Percentiles rank a stretch among this genome's conserved stretches.
These are phyloP conservation scores for Dendrobium nobile DNA, from an alignment of 106 monocot genomes.

Conservation along the genomic window DNA sequence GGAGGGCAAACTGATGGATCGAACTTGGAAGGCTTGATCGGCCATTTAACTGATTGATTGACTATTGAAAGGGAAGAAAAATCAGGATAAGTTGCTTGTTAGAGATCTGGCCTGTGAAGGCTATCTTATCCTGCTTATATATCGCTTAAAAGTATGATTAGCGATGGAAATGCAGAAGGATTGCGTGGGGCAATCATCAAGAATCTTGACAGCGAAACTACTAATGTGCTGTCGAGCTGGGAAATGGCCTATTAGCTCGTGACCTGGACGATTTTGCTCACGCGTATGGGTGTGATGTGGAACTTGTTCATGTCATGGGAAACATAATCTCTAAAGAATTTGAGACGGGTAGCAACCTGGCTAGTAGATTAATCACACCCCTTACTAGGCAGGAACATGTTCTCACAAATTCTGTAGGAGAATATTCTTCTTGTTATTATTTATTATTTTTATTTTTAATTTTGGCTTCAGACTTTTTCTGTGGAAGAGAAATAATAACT, in stretches of 20 bases:
- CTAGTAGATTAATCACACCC: not conserved
- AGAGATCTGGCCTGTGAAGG: not conserved
- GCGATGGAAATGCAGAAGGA: not conserved
- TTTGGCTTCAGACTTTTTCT: not conserved
- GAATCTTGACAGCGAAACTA: slow-evolving; percentile 9
- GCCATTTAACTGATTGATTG: slow-evolving; percentile 2
- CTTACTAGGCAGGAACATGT: not conserved
- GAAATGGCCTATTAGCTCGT: not conserved
- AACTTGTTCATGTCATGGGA: not conserved
- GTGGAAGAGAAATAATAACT: not conserved
- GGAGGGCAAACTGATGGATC: slow-evolving; percentile 47
- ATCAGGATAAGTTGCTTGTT: not conserved
- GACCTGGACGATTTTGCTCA: not conserved
- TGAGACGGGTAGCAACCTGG: not conserved
- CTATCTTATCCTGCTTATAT: not conserved
- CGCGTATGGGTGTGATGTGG: not conserved
- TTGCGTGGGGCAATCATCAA: not conserved
- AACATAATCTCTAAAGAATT: not conserved
- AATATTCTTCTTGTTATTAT: not conserved
- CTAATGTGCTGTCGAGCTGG: not conserved
- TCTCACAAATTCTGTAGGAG: not conserved
- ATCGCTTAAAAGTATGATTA: not conserved
- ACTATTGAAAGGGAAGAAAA: not conserved
- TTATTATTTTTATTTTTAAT: not conserved
- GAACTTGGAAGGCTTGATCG: slow-evolving; percentile 14